These are phyloP conservation scores for Manihot esculenta DNA, from an alignment of 441 rosid species.

Conservation along the genomic window DNA sequence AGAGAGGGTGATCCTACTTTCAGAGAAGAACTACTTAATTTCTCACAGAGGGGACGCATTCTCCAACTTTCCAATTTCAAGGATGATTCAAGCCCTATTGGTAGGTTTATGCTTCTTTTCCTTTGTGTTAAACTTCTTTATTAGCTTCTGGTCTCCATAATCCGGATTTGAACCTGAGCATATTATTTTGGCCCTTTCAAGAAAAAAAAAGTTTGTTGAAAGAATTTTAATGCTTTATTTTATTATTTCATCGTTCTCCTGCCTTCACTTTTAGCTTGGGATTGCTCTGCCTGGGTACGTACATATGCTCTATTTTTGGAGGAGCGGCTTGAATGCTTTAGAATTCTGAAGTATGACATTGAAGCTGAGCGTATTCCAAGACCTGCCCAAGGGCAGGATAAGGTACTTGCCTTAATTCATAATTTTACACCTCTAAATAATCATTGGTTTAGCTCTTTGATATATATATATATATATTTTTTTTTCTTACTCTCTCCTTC, in stretches of 20 bases:
- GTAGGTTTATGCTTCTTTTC: conserved; percentile 29
- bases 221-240: not conserved
- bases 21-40: conserved; percentile 76
- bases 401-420: conserved; percentile 46
- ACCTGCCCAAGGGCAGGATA: conserved; percentile 78
- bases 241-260: not conserved
- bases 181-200: not conserved
- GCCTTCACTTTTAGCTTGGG: conserved; percentile 67
- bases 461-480: too few relatives aligned
- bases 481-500: too few relatives aligned
- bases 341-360: conserved; percentile 83
- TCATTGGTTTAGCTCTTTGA: too few relatives aligned
- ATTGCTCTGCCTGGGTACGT: conserved; percentile 99
- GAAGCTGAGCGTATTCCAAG: conserved; percentile 87
- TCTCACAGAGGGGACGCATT: conserved; percentile 77
- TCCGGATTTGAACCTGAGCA: not conserved
- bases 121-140: not conserved
- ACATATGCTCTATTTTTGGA: conserved; percentile 93
- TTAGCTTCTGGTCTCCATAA: not conserved
- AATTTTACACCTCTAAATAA: not conserved
- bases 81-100: conserved; percentile 99
- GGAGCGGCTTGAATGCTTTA: conserved; percentile 95
- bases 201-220: not conserved
- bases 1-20: conserved; percentile 97
- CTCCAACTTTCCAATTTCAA: conserved; percentile 92